Evolutionary conservation across 164 flowering plant genomes (phyloP).

Genomic region (Santalum album): DNA sequence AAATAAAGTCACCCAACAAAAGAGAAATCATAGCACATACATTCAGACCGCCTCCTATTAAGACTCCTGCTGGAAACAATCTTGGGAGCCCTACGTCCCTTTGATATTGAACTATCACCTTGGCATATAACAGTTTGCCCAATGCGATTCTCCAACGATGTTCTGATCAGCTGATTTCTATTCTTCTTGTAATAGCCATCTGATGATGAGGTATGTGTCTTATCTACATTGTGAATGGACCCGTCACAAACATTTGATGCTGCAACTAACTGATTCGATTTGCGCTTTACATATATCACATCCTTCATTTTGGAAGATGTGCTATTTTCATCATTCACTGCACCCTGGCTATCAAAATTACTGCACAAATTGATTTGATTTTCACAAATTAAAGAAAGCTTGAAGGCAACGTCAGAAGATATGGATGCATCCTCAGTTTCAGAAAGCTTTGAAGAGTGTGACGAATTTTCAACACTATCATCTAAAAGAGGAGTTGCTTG

Average conservation of each 20-base stretch:
- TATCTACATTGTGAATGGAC: constrained; percentile 24
- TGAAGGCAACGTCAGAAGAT: constrained; percentile 13
- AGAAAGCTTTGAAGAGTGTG: constrained; percentile 9
- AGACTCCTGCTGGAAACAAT: constrained; percentile 17
- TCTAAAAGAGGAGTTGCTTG: constrained; percentile 13
- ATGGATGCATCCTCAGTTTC: constrained; percentile 17
- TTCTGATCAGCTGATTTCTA: constrained; percentile 72
- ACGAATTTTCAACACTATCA: constrained; percentile 19
- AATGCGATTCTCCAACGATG: constrained; percentile 26
- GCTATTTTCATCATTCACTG: constrained; percentile 20
- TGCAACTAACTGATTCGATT: constrained; percentile 70
- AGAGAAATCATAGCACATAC: constrained; percentile 18
- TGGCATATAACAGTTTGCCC: constrained; percentile 13
- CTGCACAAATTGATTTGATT: constrained; percentile 20
- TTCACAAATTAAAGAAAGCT: constrained; percentile 21
- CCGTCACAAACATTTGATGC: constrained; percentile 28
- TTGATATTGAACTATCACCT: constrained; percentile 25
- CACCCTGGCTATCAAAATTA: constrained; percentile 20
- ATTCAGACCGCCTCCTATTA: constrained; percentile 27
- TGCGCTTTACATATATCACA: constrained; percentile 53
- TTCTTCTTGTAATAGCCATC: constrained; percentile 67
- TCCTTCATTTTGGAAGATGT: constrained; percentile 20
- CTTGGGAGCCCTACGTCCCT: constrained; percentile 20
- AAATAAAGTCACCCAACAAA: neutral
- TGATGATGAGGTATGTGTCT: constrained; percentile 18